Evolutionary conservation across 148 eudicot genomes (phyloP), one percentile per base, ranked within the genome.

Genomic region (Linanthus parryae): DNA sequence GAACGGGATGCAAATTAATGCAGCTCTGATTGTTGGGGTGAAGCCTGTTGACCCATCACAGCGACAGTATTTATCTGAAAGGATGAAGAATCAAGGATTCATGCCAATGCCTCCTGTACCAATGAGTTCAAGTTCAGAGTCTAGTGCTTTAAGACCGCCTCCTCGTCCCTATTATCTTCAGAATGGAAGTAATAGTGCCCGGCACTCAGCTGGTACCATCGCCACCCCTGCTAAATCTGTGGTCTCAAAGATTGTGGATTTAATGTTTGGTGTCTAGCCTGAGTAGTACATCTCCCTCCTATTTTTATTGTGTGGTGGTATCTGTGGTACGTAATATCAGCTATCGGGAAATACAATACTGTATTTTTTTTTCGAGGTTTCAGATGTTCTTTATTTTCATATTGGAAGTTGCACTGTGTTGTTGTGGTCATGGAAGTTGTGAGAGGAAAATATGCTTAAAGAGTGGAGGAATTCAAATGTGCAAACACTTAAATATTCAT

Each of bases 211-310:
- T 41, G 76, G 82, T 23, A 73, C 95, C 28, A 80, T 92, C 53
- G 99, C 96, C 25, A 63, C 85, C 49, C 96, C 95, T 7, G 87
- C 86, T 4, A 90, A 80, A 74, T 85, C 95, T 28, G 68, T 80
- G 25, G 79, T 73, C 17, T 82, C 97, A 48, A 90, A 77, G 56
- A 55, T 88, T 28, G 47, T 72, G 76, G 99, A 92, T 60, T 62
- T 87, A 65, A 92, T 92, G 94, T 84, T 84, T 36, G 99, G 96
- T 59, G 78, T 86, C 65, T 91, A 77, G 59, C n/a, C n/a, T n/a
- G n/a, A n/a, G n/a, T n/a, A n/a, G n/a, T n/a, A n/a, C n/a, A n/a
- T n/a, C n/a, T n/a, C n/a, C n/a, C n/a, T n/a, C n/a, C n/a, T n/a
- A n/a, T n/a, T n/a, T n/a, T n/a, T n/a, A n/a, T n/a, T n/a, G n/a